Evolutionary conservation across 805 yeast genomes (phyloP).

Genomic region (Candida sanyiensis): DNA sequence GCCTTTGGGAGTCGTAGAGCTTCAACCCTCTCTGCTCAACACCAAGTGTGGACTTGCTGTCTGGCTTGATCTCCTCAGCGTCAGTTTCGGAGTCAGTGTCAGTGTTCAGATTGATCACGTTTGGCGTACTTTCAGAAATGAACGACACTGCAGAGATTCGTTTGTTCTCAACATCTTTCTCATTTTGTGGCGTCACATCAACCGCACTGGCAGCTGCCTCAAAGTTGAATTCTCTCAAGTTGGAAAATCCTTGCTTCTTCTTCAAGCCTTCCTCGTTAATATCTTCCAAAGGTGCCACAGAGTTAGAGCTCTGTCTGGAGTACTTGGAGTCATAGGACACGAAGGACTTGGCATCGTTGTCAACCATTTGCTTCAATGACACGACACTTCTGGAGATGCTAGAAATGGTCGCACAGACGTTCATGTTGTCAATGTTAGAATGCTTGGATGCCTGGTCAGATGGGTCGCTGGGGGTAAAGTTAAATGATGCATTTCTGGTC

Average conservation of each 20-base stretch:
- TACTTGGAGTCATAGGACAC: constrained; percentile 55
- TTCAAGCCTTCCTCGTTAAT: constrained; percentile 25
- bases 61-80: not conserved
- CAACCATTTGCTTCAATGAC: constrained; percentile 15
- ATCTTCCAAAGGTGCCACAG: not conserved
- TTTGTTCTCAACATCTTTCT: not conserved
- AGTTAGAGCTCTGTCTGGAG: constrained; percentile 25
- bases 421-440: constrained; percentile 26
- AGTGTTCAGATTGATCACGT: constrained; percentile 2
- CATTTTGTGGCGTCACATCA: constrained; percentile 5
- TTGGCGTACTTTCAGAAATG: constrained; percentile 17
- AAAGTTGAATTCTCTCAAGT: constrained; percentile 42
- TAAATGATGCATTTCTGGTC: constrained; percentile 16
- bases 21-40: constrained; percentile 3
- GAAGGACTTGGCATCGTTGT: constrained; percentile 35
- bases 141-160: constrained; percentile 15
- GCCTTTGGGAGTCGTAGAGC: not conserved
- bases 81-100: not conserved
- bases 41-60: constrained; percentile 2
- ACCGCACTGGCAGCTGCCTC: no score
- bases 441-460: constrained; percentile 4
- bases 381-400: constrained; percentile 22
- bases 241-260: constrained; percentile 45
- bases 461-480: constrained; percentile 15
- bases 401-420: constrained; percentile 24